A percentile compares a stretch with the other conserved stretches of the same genome.
Conservation (phyloP, 176 grass and related monocot species). For the Bonia amplexicaulis region DNA sequence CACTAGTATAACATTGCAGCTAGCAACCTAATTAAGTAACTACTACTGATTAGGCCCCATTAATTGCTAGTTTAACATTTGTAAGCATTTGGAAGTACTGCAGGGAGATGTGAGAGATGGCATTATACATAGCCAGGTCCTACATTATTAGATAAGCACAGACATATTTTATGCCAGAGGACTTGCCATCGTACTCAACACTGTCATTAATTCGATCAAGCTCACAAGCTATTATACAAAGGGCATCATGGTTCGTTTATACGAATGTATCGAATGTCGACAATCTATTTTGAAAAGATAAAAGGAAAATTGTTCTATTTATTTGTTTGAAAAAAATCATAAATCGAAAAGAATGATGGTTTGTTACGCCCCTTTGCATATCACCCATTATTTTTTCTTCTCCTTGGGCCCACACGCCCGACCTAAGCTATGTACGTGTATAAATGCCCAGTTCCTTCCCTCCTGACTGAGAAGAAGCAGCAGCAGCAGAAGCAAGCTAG, state of each 20-base stretch:
- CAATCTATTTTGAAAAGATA: too few species aligned
- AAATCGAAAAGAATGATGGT: not conserved
- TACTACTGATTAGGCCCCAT: not conserved
- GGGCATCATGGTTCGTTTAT: not conserved
- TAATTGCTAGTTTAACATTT: not conserved
- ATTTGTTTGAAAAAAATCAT: too few species aligned
- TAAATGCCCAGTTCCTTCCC: slow-evolving; percentile 36
- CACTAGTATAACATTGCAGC: not conserved
- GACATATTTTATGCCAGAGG: slow-evolving; percentile 24
- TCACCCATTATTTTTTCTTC: slow-evolving; percentile 21
- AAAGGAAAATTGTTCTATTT: too few species aligned
- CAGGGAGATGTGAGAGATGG: slow-evolving; percentile 23
- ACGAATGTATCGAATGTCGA: too few species aligned
- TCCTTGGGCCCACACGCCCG: not conserved
- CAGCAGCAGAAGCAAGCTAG: slow-evolving; percentile 18
- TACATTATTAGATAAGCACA: slow-evolving; percentile 38
- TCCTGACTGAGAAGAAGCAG: slow-evolving; percentile 12
- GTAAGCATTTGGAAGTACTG: not conserved
- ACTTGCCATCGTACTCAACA: slow-evolving; percentile 36
- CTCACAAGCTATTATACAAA: slow-evolving; percentile 39
- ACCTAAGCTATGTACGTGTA: slow-evolving; percentile 8
- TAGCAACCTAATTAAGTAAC: not conserved
- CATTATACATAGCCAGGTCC: not conserved
- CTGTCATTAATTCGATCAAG: slow-evolving; percentile 26
- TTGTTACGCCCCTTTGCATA: slow-evolving; percentile 12